Percentiles rank a stretch among this genome's conserved stretches.
Conservation (phyloP, 495 filamentous ascomycete genomes). For the Neurospora sp. region DNA sequence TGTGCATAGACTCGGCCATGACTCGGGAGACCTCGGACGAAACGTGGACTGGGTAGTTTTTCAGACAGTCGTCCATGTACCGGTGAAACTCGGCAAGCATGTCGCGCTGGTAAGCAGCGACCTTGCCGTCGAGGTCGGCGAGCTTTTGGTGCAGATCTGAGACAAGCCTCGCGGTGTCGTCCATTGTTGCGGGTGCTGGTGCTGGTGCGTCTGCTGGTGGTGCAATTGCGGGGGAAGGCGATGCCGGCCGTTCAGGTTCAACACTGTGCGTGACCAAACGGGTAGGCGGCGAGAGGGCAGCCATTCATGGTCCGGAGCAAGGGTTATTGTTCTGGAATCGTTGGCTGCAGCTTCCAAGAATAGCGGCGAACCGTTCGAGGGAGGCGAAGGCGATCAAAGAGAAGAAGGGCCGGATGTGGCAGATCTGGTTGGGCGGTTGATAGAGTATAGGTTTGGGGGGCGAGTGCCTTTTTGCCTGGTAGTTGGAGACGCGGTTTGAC, state of each 20-base stretch:
- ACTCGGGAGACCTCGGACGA: constrained; percentile 32
- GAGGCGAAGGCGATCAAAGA: not conserved
- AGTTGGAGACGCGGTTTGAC: not conserved
- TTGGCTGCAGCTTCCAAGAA: not conserved
- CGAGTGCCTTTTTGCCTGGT: not conserved
- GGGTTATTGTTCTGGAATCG: not conserved
- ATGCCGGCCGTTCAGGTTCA: constrained; percentile 1
- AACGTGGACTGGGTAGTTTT: constrained; percentile 32
- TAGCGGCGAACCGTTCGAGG: not conserved
- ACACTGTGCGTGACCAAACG: constrained; percentile 15
- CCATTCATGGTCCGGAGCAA: constrained; percentile 7
- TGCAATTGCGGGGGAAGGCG: not conserved
- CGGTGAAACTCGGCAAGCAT: constrained; percentile 39
- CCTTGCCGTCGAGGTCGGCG: constrained; percentile 37
- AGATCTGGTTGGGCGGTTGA: not conserved
- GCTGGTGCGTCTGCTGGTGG: not conserved
- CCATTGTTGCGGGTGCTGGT: constrained; percentile 25
- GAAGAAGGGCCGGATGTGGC: not conserved
- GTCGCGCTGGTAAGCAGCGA: constrained; percentile 38
- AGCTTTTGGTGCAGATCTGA: constrained; percentile 42
- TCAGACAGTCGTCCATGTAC: constrained; percentile 36
- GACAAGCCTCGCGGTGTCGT: constrained; percentile 37
- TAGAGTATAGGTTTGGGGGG: not conserved
- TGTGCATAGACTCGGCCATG: constrained; percentile 33
- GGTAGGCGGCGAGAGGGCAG: constrained; percentile 7